Percentiles rank a stretch among this genome's conserved stretches.
phyloP scores from a whole-genome alignment of 345 rosid genomes.

The Euphorbia lathyris region DNA sequence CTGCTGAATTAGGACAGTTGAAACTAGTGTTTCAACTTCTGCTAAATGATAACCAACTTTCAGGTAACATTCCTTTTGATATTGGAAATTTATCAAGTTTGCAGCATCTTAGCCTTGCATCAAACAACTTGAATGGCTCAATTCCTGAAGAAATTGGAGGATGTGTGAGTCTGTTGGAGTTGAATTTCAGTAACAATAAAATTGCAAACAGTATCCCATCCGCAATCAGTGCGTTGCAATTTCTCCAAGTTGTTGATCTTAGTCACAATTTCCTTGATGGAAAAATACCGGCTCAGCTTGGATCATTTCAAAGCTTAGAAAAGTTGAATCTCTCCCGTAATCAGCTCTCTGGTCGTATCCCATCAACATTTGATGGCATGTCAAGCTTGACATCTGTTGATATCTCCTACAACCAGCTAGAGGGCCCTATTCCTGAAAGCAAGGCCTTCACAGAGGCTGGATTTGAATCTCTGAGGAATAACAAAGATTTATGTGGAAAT shows the following conservation, averaged over 20 bases:
- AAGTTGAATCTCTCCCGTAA: slow-evolving; percentile 1
- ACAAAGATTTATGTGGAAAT: slow-evolving; percentile 5
- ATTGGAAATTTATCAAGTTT: not conserved
- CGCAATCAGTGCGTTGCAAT: not conserved
- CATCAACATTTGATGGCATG: not conserved
- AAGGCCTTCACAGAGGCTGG: not conserved
- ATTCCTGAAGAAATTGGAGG: slow-evolving; percentile 13
- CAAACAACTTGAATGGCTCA: not conserved
- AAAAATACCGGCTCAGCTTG: not conserved
- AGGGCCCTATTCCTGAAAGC: not conserved
- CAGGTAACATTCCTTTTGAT: not conserved
- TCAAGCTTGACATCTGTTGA: not conserved
- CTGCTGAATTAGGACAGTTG: not conserved
- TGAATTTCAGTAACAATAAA: not conserved
- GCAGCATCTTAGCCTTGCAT: slow-evolving; percentile 5
- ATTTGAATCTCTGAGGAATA: slow-evolving; percentile 3
- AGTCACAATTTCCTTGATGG: not conserved
- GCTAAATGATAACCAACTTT: not conserved
- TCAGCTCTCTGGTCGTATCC: slow-evolving; percentile 7
- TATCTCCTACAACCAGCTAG: not conserved
- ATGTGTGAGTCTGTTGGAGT: not conserved
- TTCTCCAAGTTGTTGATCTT: not conserved
- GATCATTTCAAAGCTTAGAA: not conserved
- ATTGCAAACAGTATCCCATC: not conserved
- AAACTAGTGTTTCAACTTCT: not conserved